Percentiles rank a stretch among this genome's conserved stretches.
These are phyloP conservation scores for Taphrina wiesneri DNA, from an alignment of 1,139 yeast species.

Conservation along the genomic window DNA sequence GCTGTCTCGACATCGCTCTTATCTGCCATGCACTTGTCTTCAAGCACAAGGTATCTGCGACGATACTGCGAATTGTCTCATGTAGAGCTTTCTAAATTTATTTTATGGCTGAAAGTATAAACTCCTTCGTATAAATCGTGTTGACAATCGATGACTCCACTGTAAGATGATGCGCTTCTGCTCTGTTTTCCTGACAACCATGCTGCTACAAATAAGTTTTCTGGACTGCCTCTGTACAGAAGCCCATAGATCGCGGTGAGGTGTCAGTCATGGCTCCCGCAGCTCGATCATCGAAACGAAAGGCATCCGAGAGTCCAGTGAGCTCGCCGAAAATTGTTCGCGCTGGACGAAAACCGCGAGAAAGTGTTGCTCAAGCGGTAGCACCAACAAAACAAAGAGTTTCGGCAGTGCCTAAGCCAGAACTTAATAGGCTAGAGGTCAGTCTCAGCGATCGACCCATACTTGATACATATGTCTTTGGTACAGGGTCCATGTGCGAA, in stretches of 20 bases:
- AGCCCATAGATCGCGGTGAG: neutral
- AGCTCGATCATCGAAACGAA: slow-evolving; percentile 7
- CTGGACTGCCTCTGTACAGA: neutral
- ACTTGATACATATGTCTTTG: slow-evolving; percentile 86
- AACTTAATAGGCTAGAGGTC: slow-evolving; percentile 2
- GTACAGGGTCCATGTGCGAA: slow-evolving; percentile 96
- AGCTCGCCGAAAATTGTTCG: neutral
- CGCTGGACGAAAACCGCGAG: slow-evolving; percentile 9
- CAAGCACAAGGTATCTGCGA: neutral
- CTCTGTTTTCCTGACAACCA: slow-evolving; percentile 5
- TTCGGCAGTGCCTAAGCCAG: slow-evolving; percentile 11
- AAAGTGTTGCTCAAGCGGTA: neutral
- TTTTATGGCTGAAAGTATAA: slow-evolving; percentile 1
- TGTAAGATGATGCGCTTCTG: slow-evolving; percentile 7
- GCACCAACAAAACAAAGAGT: slow-evolving; percentile 2
- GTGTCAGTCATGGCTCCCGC: neutral
- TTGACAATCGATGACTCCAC: slow-evolving; percentile 10
- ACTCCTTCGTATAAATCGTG: neutral
- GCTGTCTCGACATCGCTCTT: neutral
- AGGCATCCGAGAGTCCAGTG: slow-evolving; percentile 17
- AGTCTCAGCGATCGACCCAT: neutral
- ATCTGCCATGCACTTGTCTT: slow-evolving; percentile 1
- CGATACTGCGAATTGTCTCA: neutral
- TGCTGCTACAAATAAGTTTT: neutral
- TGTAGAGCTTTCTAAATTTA: neutral